Base-by-base conservation (phyloP, 1,284 basidiomycete genomes). In the Leccinum brunneo-olivaceum region DNA sequence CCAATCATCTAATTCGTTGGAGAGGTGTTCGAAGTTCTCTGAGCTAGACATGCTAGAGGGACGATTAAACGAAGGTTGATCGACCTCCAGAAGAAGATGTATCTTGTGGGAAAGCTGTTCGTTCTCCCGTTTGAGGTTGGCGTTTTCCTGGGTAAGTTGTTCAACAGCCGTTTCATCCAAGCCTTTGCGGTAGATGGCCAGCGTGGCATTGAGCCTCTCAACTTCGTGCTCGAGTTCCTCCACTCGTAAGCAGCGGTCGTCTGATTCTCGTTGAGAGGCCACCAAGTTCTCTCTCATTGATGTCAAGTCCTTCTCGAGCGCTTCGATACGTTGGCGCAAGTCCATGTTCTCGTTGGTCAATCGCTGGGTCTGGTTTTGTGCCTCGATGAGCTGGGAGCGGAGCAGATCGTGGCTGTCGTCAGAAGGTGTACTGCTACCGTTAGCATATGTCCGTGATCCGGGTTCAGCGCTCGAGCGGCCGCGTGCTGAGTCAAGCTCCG, bases 51-150 rank as follows among this genome's bases (percentile, higher is more conserved):
- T 78, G 58, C 87, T 90, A 36, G 73, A 69, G 34, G 79, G 79
- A 37, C 77, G 76, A 49, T 76, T 77, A 55, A 82, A 88, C 3
- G 76, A 69, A 23, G 84, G 77, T 53, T 87, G 84, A 57, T 91
- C 86, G 32, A 85, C 84, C 56, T 89, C 88, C 41, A 91, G 74
- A n/a, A 91, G 71, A 35, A 91, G 71, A 49, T 81, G 84, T 53
- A 91, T 89, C 72, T 90, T 90, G 63, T 89, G 87, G 19, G 83
- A 83, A 42, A 93, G 74, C 56, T 87, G 77, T 56, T 89, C 83
- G 60, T 92, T 90, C 64, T 93, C 90, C 47, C 77, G 77, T 61
- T 84, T 80, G 46, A 92, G 77, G 34, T 70, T 74, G 25, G 77
- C 72, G 61, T 90, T 90, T 63, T 91, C 85, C 60, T 71, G 77